Evolutionary conservation across 371 early-diverging fungal genomes (phyloP), one percentile per base, ranked within the genome.

Genomic region (Mortierella polycephala): DNA sequence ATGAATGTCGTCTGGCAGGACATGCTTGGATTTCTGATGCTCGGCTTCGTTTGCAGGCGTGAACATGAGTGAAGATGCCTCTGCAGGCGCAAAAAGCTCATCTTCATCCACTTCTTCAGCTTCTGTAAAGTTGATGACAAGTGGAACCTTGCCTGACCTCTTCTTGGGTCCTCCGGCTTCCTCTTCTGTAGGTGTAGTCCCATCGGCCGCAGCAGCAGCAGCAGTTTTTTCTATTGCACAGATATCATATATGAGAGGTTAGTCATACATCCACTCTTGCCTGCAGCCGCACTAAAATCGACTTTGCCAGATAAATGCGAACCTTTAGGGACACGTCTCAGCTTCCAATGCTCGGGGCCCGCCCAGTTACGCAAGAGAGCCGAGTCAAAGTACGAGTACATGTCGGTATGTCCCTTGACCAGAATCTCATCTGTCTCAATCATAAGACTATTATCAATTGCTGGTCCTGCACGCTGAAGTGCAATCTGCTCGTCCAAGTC

Each of bases 311-410:
- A 13, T 30, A 6, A 21, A 7, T 42, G 18, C 82, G 52, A 70
- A 85, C 87, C 67, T 82, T 79, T 87, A 13, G 66, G 82, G 16
- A 85, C 67, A 49, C 84, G 84, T 57, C 89, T 85, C 49, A 94
- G 71, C 57, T 92, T 95, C 97, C 97, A 98, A 81, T 95, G 95
- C 67, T 93, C 96, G 18, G 97, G 96, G 11, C 98, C 98, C 16
- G 98, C 98, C 98, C 98, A 98, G 57, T 91, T 90, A 57, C 91
- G 88, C 60, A 87, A 67, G 62, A 95, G 86, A 8, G 90, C 90
- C 10, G 89, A 75, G 83, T 97, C 97, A 86, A 98, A 98, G 77
- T 97, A 97, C 40, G 93, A 90, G 67, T 95, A 94, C 66, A 94
- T 77, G 46, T 92, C 92, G n/a, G 88, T 73, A 9, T 89, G 85